Base-by-base conservation (phyloP, 2,329 filamentous ascomycete species). In the Calonectria hawksworthii region DNA sequence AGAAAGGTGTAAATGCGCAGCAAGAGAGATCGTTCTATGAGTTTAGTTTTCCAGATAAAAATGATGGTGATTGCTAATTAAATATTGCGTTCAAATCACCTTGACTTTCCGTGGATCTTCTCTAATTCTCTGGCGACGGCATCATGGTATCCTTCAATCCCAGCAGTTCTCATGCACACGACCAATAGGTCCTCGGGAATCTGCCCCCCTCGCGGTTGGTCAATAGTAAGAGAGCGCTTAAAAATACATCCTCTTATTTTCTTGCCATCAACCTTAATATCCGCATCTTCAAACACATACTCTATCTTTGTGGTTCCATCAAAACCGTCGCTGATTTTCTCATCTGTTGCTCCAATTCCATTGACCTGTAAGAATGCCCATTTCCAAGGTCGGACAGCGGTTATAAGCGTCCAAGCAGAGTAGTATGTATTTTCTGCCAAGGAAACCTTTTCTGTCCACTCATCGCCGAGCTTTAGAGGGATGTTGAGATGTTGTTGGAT, bases 381-480 rank as follows among this genome's bases (percentile, higher is more conserved):
- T 38, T 69, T 69, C 36, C 38, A 61, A 11, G 67, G 67, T 4
- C n/a, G 23, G 4, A 69, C 28, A 21, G 52, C 67, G 5, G 67
- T 69, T n/a, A 50, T 61, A 2, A 69, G 38, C 3, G 67, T 69
- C 67, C 67, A 69, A 2, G 26, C 26, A 16, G 67, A 69, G 34
- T 63, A 69, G 32, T 69, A 69, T 13, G 38, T 61, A 26, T 69
- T 69, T 18, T 61, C 38, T 4, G 67, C 52, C 8, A 69, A n/a
- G n/a, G 16, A 23, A 18, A 69, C 67, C 30, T 69, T 69, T 28
- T 69, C 67, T 11, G 67, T 69, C 67, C 67, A 69, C 38, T 63
- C 18, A 38, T 69, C 67, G 26, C 67, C 67, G 16, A 61, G 21
- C 8, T 69, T 69, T 4, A 69, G 52, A 1, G 67, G 67, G 13